Evolutionary conservation across 345 rosid genomes (phyloP), one percentile per base, ranked within the genome.

Genomic region (Eucalyptus sideroxylon): DNA sequence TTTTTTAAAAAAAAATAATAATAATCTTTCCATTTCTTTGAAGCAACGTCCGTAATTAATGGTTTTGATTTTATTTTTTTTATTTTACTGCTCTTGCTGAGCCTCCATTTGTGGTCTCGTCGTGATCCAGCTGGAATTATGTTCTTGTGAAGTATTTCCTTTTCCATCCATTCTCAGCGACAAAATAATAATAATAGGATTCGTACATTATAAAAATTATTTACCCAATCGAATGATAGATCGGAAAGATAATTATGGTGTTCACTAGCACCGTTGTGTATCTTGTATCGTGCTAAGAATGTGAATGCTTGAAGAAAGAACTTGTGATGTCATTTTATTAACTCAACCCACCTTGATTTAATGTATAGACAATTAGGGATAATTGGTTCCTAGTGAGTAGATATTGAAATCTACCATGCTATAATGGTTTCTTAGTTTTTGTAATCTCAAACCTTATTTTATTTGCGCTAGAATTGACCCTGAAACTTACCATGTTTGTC

Each of bases 391-490:
- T 11, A 8, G 4, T 26, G 8, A 12, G 16, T 59, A 26, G 16
- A 27, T 26, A 11, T 53, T 53, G 11, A 53, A 53, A 53, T 53
- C 59, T 8, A 53, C 0, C 26, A 53, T 21, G 2, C 21, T 60
- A 59, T 0, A 26, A 59, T 6, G 14, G n/a, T 24, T 59, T 59
- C n/a, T 59, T 6, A 6, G 7, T 59, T 26, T 26, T 59, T 59
- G 67, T 5, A 59, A 59, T 59, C 67, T 19, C 59, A 19, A 19
- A 53, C 24, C 59, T 53, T 53, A 53, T 53, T 9, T 53, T 53
- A 53, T 21, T 21, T 8, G 59, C 0, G 5, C 26, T 21, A 8
- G 26, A 53, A 21, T 0, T 53, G 11, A 53, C 59, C 59, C 0
- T 11, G 0, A 27, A 59, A 59, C 65, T 59, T 26, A 2, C n/a